Percentiles rank a stretch among this genome's conserved stretches.
These are phyloP conservation scores for Primulina eburnea DNA, from an alignment of 257 asterid genomes.

Conservation along the genomic window DNA sequence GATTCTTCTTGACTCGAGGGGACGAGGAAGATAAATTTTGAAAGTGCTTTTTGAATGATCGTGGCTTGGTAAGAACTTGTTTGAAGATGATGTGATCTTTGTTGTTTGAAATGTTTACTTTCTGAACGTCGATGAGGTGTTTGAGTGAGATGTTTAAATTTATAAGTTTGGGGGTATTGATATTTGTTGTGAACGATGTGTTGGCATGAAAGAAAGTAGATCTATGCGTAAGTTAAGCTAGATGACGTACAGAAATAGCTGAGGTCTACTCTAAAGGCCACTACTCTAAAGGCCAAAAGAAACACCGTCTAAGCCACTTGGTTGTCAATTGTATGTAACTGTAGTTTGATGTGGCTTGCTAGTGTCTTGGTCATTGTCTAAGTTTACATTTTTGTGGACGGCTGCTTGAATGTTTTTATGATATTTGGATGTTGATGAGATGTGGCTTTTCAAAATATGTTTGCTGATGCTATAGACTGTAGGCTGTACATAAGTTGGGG, in stretches of 20 bases:
- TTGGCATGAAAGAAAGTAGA: background rate
- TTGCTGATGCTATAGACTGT: background rate
- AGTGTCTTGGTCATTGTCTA: background rate
- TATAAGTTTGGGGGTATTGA: background rate
- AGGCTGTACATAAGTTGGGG: background rate
- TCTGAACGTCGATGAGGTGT: background rate
- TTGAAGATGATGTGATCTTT: background rate
- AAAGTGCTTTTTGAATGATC: background rate
- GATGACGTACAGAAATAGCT: background rate
- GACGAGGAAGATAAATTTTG: background rate
- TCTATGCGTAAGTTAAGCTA: background rate
- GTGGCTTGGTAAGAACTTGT: background rate
- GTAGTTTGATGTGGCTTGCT: background rate
- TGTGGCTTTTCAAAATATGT: background rate
- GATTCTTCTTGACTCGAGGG: background rate
- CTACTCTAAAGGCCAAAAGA: background rate
- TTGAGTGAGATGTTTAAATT: background rate
- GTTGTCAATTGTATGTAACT: background rate
- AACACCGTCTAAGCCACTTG: background rate
- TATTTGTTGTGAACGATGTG: background rate
- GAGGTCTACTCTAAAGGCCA: background rate
- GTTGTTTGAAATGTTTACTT: background rate
- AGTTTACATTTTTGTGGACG: background rate
- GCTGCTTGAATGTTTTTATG: background rate
- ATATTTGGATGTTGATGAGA: background rate